A percentile compares a stretch with the other conserved stretches of the same genome.
phyloP scores from a whole-genome alignment of 352 stramenopile species.

The Globisporangium polare region DNA sequence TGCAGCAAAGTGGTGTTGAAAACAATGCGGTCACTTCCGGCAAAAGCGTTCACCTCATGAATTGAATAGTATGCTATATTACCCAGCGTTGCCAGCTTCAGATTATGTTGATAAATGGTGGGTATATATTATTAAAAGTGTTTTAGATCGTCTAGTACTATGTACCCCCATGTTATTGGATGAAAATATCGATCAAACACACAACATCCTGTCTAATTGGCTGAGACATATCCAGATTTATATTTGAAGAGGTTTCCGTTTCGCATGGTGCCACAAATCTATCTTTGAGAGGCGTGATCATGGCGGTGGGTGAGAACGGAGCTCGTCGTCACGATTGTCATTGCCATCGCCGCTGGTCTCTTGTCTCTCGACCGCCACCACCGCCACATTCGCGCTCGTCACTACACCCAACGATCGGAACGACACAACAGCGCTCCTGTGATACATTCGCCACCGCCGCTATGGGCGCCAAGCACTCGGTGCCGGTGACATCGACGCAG shows the following conservation, averaged over 20 bases:
- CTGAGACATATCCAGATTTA: background rate
- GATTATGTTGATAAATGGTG: too few relatives aligned
- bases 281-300: background rate
- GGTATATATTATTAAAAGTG: too few relatives aligned
- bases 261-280: background rate
- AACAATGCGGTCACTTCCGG: background rate
- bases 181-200: background rate
- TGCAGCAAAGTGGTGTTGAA: background rate
- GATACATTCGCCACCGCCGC: background rate
- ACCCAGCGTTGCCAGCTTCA: too few relatives aligned
- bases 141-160: too few relatives aligned
- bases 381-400: background rate
- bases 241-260: background rate
- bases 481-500: constrained; percentile 35
- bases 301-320: background rate
- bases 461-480: constrained; percentile 71
- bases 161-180: background rate
- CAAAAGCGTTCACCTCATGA: too few relatives aligned
- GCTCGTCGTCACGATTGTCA: background rate
- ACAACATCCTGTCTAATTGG: background rate
- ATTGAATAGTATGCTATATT: too few relatives aligned
- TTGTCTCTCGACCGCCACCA: background rate
- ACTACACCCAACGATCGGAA: background rate
- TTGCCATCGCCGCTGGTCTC: background rate
- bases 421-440: background rate